These are phyloP conservation scores for Tetrapisispora namnaoensis DNA, from an alignment of 805 yeast genomes.

Conservation along the genomic window DNA sequence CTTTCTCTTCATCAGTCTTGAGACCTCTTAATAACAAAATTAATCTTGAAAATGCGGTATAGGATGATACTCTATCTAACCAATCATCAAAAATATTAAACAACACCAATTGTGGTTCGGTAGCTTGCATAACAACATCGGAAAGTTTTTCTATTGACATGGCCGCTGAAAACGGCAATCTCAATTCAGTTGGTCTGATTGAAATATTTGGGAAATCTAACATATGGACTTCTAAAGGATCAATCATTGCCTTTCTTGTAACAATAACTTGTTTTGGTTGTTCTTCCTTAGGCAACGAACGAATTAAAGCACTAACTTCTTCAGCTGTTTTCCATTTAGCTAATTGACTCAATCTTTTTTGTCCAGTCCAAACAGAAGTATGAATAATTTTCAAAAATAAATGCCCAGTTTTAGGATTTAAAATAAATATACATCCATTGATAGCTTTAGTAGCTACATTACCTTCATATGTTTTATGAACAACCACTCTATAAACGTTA, in stretches of 20 bases:
- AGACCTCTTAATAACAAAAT: constrained; percentile 75
- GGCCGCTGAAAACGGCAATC: constrained; percentile 82
- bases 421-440: constrained; percentile 84
- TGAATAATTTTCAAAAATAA: constrained; percentile 82
- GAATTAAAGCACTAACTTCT: constrained; percentile 83
- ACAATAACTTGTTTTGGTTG: constrained; percentile 90
- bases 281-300: constrained; percentile 86
- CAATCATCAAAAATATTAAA: constrained; percentile 93
- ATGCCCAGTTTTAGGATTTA: constrained; percentile 89
- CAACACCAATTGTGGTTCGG: constrained; percentile 85
- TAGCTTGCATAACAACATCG: constrained; percentile 72
- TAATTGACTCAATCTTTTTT: constrained; percentile 81
- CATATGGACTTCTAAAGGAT: constrained; percentile 95
- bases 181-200: constrained; percentile 80
- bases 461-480: constrained; percentile 87
- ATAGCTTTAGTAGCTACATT: constrained; percentile 85
- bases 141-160: constrained; percentile 71
- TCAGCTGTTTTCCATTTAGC: constrained; percentile 99
- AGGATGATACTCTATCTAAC: constrained; percentile 72
- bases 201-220: constrained; percentile 89
- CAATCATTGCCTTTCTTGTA: constrained; percentile 82
- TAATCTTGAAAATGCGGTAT: constrained; percentile 88
- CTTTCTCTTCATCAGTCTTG: constrained; percentile 64
- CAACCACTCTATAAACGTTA: constrained; percentile 86
- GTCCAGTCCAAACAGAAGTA: constrained; percentile 95